phyloP scores from a whole-genome alignment of 148 eudicot species.

The Chenopodium quinoa region DNA sequence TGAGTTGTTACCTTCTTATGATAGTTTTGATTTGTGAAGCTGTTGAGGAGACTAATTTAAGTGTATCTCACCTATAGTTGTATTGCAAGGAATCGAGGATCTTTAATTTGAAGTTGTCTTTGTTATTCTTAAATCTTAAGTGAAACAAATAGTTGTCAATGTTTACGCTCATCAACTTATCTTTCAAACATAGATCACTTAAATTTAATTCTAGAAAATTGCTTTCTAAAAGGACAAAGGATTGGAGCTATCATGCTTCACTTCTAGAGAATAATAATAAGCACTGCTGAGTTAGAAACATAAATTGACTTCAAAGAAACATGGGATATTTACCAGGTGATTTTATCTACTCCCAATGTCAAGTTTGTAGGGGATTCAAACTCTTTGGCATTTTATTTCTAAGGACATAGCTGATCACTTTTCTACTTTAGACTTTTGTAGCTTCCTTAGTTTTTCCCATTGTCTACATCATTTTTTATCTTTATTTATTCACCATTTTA shows the following conservation, averaged over 20 bases:
- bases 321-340: not conserved
- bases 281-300: not conserved
- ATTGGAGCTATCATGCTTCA: not conserved
- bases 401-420: not conserved
- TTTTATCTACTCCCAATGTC: not conserved
- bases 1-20: not conserved
- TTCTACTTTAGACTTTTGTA: not conserved
- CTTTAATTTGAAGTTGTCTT: not conserved
- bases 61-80: not conserved
- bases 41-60: not conserved
- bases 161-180: not conserved
- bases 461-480: not conserved
- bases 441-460: not conserved
- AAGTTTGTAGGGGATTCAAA: not conserved
- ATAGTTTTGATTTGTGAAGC: not conserved
- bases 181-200: not conserved
- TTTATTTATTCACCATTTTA: not conserved
- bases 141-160: not conserved
- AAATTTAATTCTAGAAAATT: not conserved
- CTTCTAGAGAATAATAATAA: too few relatives aligned
- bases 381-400: not conserved
- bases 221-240: not conserved
- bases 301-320: not conserved
- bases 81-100: not conserved
- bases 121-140: not conserved